Base-by-base conservation (phyloP, 169 alveolate genomes). In the Amoebophrya sp. region DNA sequence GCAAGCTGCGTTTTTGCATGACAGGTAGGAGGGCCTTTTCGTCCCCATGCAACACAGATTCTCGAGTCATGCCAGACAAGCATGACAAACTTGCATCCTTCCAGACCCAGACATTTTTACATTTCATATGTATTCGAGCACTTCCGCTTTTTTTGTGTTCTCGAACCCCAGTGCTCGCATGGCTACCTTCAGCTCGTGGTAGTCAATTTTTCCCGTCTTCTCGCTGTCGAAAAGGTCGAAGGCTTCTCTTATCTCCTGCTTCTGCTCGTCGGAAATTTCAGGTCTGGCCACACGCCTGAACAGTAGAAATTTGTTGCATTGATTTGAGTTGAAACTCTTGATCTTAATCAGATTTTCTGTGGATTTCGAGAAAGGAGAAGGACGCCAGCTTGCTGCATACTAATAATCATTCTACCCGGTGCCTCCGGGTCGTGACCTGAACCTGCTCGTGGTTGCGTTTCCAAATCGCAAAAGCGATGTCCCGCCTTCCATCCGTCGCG, bases 131-230 rank as follows among this genome's bases (percentile, higher is more conserved):
- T 96, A 94, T 89, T 96, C 97, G 93, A 95, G 93, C 77, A 98
- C 98, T 90, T 98, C 99, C 88, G 97, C 98, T 94, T 98, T 98
- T 95, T 98, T 98, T 33, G 98, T 98, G 35, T 66, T 66, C 89
- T 98, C 99, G 93, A 98, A 98, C 1, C 99, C 99, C 39, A 98
- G 96, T 0, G 99, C 99, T 89, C 99, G 94, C 99, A 98, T 98
- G n/a, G 99, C 99, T 32, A 98, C 99, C 96, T 98, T 99, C 40
- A 99, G 96, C 93, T 99, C 99, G 95, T 98, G 98, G 89, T 97
- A 96, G 92, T 98, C 99, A 41, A 98, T 98, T 91, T 92, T 96
- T 33, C 99, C 99, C 33, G 99, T 96, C 40, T 99, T 98, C 92
- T 98, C 98, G 23, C 99, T 97, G 95, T 99, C 99, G 94, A 99